phyloP scores from a whole-genome alignment of 2,329 filamentous ascomycete genomes.

The Ophiostoma tasmaniense region DNA sequence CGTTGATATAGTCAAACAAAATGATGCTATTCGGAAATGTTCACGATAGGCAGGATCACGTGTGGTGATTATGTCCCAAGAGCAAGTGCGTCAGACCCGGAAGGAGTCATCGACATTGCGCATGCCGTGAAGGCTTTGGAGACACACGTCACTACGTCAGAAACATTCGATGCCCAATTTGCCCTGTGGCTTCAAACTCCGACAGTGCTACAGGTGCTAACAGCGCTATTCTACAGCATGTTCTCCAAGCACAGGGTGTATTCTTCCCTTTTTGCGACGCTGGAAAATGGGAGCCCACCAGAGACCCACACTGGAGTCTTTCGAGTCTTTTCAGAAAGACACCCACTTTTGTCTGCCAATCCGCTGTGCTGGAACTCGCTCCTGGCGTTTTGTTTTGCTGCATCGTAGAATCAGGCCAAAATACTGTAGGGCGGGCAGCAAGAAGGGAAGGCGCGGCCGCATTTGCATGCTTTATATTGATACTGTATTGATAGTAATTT shows the following conservation, averaged over 20 bases:
- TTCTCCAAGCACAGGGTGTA: not conserved
- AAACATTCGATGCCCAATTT: not conserved
- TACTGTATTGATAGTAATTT: not conserved
- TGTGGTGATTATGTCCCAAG: not conserved
- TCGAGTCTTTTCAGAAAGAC: not conserved
- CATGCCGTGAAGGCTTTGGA: not conserved
- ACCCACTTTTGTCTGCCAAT: slow-evolving; percentile 16
- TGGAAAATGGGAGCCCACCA: not conserved
- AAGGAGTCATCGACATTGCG: not conserved
- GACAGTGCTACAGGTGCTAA: not conserved
- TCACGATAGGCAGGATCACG: not conserved
- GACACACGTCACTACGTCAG: not conserved
- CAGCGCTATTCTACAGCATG: not conserved
- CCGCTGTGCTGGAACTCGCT: slow-evolving; percentile 14
- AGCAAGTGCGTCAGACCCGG: not conserved
- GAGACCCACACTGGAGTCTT: slow-evolving; percentile 1
- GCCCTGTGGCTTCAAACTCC: not conserved
- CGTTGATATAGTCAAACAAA: not conserved
- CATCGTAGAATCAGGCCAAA: not conserved
- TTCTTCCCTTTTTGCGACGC: not conserved
- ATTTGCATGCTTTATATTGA: not conserved
- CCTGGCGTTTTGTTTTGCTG: slow-evolving; percentile 13
- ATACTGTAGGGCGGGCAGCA: not conserved
- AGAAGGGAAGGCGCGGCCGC: not conserved
- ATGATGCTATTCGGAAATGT: not conserved